These are phyloP conservation scores for Capsicum rhomboideum DNA, from an alignment of 257 asterid species.

Conservation along the genomic window DNA sequence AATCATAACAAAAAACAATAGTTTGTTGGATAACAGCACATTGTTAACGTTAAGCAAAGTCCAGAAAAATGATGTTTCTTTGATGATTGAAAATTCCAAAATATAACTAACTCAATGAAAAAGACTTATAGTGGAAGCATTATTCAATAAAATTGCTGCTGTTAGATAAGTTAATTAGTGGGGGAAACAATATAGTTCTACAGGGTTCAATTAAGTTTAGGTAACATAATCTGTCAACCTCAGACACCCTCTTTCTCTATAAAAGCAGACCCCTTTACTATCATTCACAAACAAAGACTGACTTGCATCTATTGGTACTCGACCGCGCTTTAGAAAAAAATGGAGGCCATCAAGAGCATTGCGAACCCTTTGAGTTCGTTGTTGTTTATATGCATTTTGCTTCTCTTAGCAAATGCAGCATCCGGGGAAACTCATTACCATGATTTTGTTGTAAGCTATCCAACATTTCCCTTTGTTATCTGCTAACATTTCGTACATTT, in stretches of 20 bases:
- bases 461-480: not conserved
- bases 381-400: slow-evolving; percentile 16
- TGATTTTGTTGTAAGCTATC: slow-evolving; percentile 48
- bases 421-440: slow-evolving; percentile 48
- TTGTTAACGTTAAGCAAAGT: not conserved
- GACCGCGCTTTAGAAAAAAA: not conserved
- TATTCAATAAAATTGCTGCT: slow-evolving; percentile 12
- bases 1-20: not conserved
- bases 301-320: not conserved
- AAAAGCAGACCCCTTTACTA: slow-evolving; percentile 15
- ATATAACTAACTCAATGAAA: too few species aligned
- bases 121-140: slow-evolving; percentile 32
- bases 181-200: slow-evolving; percentile 47
- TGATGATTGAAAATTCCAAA: too few species aligned
- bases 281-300: slow-evolving; percentile 19
- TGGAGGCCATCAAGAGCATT: slow-evolving; percentile 13
- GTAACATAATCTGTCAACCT: slow-evolving; percentile 42
- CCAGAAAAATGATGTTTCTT: too few species aligned
- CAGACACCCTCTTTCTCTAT: slow-evolving; percentile 26
- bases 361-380: slow-evolving; percentile 9
- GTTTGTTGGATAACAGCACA: not conserved
- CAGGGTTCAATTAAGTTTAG: slow-evolving; percentile 26
- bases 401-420: slow-evolving; percentile 27
- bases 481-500: too few species aligned
- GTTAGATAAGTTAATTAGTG: slow-evolving; percentile 35